phyloP scores from a whole-genome alignment of 2,329 filamentous ascomycete species.

The Pyrenophora seminiperda region DNA sequence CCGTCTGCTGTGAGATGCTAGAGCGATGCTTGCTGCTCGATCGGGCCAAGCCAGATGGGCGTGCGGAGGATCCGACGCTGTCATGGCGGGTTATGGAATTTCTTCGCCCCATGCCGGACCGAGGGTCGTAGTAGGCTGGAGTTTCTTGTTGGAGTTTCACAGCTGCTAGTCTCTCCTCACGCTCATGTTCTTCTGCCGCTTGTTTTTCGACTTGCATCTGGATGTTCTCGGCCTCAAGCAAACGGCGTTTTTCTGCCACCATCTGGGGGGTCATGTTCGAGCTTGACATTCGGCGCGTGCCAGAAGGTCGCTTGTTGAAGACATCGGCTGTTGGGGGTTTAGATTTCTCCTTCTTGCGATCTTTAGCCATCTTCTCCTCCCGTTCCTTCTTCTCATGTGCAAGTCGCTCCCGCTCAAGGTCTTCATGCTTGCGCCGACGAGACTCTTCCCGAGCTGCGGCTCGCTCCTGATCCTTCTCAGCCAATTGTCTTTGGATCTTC shows the following conservation, averaged over 20 bases:
- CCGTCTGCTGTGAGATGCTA: conserved; percentile 31
- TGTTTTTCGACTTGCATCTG: conserved; percentile 33
- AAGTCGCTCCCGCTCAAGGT: conserved; percentile 1
- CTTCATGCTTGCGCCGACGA: conserved; percentile 13
- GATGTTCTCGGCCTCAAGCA: conserved; percentile 27
- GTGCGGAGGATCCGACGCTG: conserved; percentile 24
- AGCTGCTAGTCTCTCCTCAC: conserved; percentile 28
- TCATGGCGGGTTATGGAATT: conserved; percentile 27
- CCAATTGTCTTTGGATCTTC: conserved; percentile 23
- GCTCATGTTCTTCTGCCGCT: conserved; percentile 31
- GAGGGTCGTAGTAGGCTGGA: conserved; percentile 30
- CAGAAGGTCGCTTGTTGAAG: conserved; percentile 19
- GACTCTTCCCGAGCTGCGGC: conserved; percentile 20
- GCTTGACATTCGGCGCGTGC: conserved; percentile 26
- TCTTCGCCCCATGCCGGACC: conserved; percentile 18
- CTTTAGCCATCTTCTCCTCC: conserved; percentile 15
- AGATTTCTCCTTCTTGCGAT: conserved; percentile 25
- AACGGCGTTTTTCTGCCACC: conserved; percentile 20
- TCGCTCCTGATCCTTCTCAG: conserved; percentile 23
- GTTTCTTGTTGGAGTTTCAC: conserved; percentile 28
- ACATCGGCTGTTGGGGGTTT: conserved; percentile 23
- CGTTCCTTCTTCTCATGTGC: conserved; percentile 13
- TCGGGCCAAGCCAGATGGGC: conserved; percentile 20
- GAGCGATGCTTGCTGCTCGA: conserved; percentile 28
- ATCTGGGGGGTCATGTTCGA: conserved; percentile 26